Percentiles rank a stretch among this genome's conserved stretches.
Evolutionary conservation across 768 basidiomycete species (phyloP).

Genomic region (Psilocybe cubensis): DNA sequence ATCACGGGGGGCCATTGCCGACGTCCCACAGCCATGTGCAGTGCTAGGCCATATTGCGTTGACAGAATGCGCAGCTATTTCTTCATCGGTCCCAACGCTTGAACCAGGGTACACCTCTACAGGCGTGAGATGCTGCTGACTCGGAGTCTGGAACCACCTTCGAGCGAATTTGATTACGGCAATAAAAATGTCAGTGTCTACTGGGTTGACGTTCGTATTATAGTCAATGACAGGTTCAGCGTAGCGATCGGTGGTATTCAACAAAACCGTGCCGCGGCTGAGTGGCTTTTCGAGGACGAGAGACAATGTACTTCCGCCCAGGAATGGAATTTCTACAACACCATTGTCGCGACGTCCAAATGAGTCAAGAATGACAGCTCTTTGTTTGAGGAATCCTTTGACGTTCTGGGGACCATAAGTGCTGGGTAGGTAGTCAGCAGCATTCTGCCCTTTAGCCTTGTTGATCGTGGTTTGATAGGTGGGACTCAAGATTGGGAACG

Average conservation of each 20-base stretch:
- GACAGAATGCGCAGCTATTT: neutral
- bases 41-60: neutral
- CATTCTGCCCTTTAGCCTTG: conserved; percentile 8
- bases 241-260: conserved; percentile 11
- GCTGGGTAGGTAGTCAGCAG: conserved; percentile 7
- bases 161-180: conserved; percentile 3
- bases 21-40: conserved; percentile 7
- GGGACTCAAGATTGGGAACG: neutral
- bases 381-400: conserved; percentile 7
- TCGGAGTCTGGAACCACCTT: conserved; percentile 8
- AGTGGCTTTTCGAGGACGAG: conserved; percentile 9
- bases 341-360: conserved; percentile 11
- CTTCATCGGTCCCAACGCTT: neutral
- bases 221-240: conserved; percentile 11
- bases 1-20: conserved; percentile 5
- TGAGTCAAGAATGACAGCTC: conserved; percentile 1
- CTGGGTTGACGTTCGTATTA: conserved; percentile 11
- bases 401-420: conserved; percentile 6
- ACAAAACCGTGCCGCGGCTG: conserved; percentile 14
- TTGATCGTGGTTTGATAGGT: conserved; percentile 4
- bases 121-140: neutral
- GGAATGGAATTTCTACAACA: conserved; percentile 10
- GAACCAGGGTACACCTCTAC: conserved; percentile 6
- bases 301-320: neutral
- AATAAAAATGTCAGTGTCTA: conserved; percentile 10